Percentiles rank a stretch among this genome's conserved stretches.
Evolutionary conservation across 106 monocot genomes (phyloP).

Genomic region (Allium cepa): DNA sequence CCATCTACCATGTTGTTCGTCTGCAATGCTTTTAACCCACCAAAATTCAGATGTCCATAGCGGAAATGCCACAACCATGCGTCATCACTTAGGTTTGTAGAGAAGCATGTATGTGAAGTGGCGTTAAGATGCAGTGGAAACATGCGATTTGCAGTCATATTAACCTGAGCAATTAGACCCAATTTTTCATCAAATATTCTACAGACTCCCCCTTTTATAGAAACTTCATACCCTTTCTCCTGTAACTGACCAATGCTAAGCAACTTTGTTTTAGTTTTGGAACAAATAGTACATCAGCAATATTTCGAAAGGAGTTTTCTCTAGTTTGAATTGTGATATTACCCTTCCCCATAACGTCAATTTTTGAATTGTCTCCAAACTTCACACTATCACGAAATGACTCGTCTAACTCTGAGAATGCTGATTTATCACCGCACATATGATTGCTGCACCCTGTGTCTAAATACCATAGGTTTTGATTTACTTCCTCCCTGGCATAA

Average conservation of each 20-base stretch:
- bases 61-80: constrained; percentile 9
- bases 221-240: constrained; percentile 7
- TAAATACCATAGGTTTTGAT: constrained; percentile 1
- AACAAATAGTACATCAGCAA: constrained; percentile 5
- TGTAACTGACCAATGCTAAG: constrained; percentile 16
- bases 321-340: constrained; percentile 9
- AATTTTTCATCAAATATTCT: not conserved
- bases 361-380: constrained; percentile 16
- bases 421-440: constrained; percentile 5
- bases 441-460: constrained; percentile 11
- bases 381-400: constrained; percentile 8
- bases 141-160: constrained; percentile 12
- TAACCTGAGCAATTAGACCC: constrained; percentile 1
- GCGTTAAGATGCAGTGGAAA: constrained; percentile 10
- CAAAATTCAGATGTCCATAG: not conserved
- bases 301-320: constrained; percentile 4
- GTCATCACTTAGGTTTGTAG: not conserved
- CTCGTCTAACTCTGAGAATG: constrained; percentile 18
- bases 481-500: not conserved
- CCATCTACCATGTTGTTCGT: constrained; percentile 13
- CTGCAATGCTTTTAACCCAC: not conserved
- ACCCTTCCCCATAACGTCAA: constrained; percentile 7
- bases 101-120: too few relatives aligned
- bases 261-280: constrained; percentile 2
- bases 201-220: not conserved